Evolutionary conservation across 1,284 basidiomycete genomes (phyloP).

Genomic region (Schizophyllum commune): DNA sequence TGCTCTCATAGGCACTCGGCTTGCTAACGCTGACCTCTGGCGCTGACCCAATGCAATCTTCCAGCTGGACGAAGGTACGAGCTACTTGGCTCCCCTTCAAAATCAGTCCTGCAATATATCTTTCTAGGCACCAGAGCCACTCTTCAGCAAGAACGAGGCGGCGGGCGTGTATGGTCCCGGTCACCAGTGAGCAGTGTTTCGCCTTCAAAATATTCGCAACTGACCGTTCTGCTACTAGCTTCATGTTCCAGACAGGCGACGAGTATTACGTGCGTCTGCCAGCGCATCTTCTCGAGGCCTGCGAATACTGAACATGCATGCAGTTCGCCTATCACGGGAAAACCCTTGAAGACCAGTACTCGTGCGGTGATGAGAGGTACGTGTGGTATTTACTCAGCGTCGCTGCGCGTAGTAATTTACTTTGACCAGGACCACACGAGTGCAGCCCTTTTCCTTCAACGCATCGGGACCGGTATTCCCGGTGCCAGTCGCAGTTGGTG

Average conservation of each 20-base stretch:
- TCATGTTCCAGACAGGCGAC: slow-evolving; percentile 14
- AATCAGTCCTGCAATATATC: too few relatives aligned
- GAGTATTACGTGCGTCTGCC: slow-evolving; percentile 2
- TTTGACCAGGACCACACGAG: background rate
- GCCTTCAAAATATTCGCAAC: background rate
- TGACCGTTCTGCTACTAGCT: slow-evolving; percentile 3
- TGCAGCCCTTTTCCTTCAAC: background rate
- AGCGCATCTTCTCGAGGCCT: background rate
- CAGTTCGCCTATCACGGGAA: slow-evolving; percentile 14
- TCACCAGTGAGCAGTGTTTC: slow-evolving; percentile 11
- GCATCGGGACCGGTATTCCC: background rate
- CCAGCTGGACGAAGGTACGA: slow-evolving; percentile 14
- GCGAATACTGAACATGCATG: background rate
- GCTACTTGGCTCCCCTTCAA: too few relatives aligned
- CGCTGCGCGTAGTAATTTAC: too few relatives aligned
- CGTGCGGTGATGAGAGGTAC: background rate
- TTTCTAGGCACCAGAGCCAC: slow-evolving; percentile 5
- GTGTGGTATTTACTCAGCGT: background rate
- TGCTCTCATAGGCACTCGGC: slow-evolving; percentile 9
- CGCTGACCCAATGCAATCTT: slow-evolving; percentile 12
- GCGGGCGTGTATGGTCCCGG: slow-evolving; percentile 13
- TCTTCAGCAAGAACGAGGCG: slow-evolving; percentile 12
- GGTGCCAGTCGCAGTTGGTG: background rate
- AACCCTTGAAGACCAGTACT: background rate
- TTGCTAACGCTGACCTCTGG: slow-evolving; percentile 11